Evolutionary conservation across 2,329 filamentous ascomycete genomes (phyloP).

Genomic region (Simplicillium sp.): DNA sequence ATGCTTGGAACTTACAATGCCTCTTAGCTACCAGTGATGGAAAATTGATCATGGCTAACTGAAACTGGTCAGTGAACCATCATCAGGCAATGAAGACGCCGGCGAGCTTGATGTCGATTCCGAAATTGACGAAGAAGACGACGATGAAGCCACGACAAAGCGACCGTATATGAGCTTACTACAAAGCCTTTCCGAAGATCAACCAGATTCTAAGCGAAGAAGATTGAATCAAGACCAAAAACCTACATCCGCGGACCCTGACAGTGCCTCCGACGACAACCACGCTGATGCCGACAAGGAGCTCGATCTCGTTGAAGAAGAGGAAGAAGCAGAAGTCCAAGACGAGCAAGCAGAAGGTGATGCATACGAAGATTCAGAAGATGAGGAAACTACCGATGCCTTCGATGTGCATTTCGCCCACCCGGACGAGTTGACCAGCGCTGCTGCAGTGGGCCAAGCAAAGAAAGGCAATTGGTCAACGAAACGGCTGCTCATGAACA

Average conservation of each 20-base stretch:
- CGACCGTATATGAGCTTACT: slow-evolving; percentile 49
- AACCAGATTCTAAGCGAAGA: slow-evolving; percentile 43
- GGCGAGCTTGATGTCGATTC: slow-evolving; percentile 17
- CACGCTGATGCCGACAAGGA: slow-evolving; percentile 25
- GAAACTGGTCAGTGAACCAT: no score
- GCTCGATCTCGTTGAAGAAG: slow-evolving; percentile 18
- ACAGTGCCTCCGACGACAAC: slow-evolving; percentile 7
- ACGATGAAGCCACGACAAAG: slow-evolving; percentile 32
- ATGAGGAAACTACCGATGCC: slow-evolving; percentile 52
- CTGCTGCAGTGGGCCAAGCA: slow-evolving; percentile 40
- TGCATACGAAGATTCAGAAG: slow-evolving; percentile 33
- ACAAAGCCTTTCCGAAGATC: slow-evolving; percentile 40
- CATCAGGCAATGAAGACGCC: background rate
- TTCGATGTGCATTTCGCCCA: slow-evolving; percentile 74
- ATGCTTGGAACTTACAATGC: no score
- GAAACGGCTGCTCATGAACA: slow-evolving; percentile 34
- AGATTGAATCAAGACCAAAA: slow-evolving; percentile 33
- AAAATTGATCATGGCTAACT: no score
- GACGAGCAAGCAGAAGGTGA: slow-evolving; percentile 22
- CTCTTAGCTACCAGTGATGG: no score
- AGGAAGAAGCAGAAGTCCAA: slow-evolving; percentile 33
- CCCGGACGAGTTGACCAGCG: slow-evolving; percentile 52
- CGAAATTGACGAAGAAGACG: slow-evolving; percentile 31
- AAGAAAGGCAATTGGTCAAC: slow-evolving; percentile 41
- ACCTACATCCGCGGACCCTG: slow-evolving; percentile 3